Evolutionary conservation across 2,329 filamentous ascomycete species (phyloP), one percentile per base, ranked within the genome.

Genomic region (Trichoderma sp.): DNA sequence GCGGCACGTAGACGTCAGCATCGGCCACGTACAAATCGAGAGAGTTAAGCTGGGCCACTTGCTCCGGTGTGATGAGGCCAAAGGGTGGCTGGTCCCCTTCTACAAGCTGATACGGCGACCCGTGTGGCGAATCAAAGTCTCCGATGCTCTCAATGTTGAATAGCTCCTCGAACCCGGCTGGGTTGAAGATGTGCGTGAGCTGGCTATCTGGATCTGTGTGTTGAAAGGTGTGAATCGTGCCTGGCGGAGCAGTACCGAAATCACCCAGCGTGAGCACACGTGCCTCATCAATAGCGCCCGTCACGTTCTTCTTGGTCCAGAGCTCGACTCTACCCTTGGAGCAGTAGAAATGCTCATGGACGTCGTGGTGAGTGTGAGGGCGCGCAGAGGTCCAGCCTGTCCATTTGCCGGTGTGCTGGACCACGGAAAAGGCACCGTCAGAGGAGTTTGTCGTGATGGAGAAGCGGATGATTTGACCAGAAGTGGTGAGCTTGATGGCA

Each of bases 261-360:
- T 73, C 72, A 25, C 72, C 72, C 3, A 42, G 17, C 22, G 68
- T 70, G n/a, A 52, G 70, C 1, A 72, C 69, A 2, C 71, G 69
- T 5, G 71, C 71, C 63, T 73, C 71, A 6, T 73, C 70, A n/a
- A 65, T 67, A 3, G 67, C 63, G 9, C 45, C 63, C 1, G 70
- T 70, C 3, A 6, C 45, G 32, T 73, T 70, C 64, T 69, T 71
- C 57, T 70, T 64, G 5, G 60, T 67, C 71, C 72, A 73, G n/a
- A 73, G 71, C 61, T 73, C 67, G 13, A 68, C 61, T 15, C 71
- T 67, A 12, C 71, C 72, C 4, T 68, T 69, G 27, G 69, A 66
- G 56, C 70, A 72, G 69, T 72, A 73, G 17, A 73, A 71, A 32
- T 73, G 72, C 68, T 73, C 71, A 50, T 73, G 71, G 1, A 42